phyloP scores from a whole-genome alignment of 1,284 basidiomycete species.

The Austroboletus rostrupii region DNA sequence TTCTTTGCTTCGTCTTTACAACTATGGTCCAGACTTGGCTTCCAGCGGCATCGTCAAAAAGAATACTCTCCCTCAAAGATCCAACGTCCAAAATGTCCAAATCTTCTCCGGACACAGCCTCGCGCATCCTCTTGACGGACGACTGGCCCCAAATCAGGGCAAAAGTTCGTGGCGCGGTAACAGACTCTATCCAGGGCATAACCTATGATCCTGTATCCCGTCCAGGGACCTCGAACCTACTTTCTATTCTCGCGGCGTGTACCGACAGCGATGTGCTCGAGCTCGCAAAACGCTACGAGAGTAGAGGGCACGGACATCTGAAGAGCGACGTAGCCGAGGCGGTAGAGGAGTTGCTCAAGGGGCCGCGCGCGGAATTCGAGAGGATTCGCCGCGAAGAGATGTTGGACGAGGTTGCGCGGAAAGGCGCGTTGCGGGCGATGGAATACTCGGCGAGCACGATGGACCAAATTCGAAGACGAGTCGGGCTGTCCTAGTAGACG shows the following conservation, averaged over 20 bases:
- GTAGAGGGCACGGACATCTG: slow-evolving; percentile 61
- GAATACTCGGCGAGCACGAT: slow-evolving; percentile 62
- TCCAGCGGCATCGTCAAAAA: slow-evolving; percentile 64
- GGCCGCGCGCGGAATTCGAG: slow-evolving; percentile 70
- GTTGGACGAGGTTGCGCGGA: slow-evolving; percentile 61
- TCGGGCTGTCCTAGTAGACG: slow-evolving; percentile 53
- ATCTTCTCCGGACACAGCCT: slow-evolving; percentile 76
- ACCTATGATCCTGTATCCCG: slow-evolving; percentile 75
- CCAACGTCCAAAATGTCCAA: slow-evolving; percentile 94
- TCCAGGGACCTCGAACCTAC: slow-evolving; percentile 82
- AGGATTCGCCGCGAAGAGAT: slow-evolving; percentile 56
- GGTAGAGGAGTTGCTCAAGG: slow-evolving; percentile 64
- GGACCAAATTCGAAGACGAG: slow-evolving; percentile 56
- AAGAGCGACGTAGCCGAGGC: slow-evolving; percentile 76
- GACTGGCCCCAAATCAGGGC: slow-evolving; percentile 52
- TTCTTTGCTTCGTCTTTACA: slow-evolving; percentile 5
- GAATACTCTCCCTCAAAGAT: slow-evolving; percentile 82
- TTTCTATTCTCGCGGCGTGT: slow-evolving; percentile 75
- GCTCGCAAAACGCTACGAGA: slow-evolving; percentile 50
- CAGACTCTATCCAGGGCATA: slow-evolving; percentile 73
- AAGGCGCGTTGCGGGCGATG: slow-evolving; percentile 66
- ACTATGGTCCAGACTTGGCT: neutral
- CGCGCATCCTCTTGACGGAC: slow-evolving; percentile 87
- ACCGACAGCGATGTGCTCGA: slow-evolving; percentile 45
- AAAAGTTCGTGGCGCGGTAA: slow-evolving; percentile 83